These are phyloP conservation scores for Albizia julibrissin DNA, from an alignment of 306 rosid genomes.

Conservation along the genomic window DNA sequence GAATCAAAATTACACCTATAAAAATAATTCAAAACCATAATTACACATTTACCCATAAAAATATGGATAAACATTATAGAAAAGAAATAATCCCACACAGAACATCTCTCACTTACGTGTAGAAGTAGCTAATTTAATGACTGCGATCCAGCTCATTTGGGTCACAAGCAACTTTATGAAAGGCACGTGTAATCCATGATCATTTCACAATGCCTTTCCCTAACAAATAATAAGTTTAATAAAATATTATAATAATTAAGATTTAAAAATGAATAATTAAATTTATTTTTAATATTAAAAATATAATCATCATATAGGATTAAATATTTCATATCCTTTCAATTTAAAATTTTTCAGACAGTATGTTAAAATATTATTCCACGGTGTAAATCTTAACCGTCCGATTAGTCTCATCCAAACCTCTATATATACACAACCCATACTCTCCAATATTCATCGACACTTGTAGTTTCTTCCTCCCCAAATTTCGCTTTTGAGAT, in stretches of 20 bases:
- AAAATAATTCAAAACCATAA: too few species aligned
- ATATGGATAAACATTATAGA: too few species aligned
- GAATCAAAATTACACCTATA: too few species aligned
- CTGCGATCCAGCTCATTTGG: neutral
- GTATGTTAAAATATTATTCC: neutral
- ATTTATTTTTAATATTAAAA: too few species aligned
- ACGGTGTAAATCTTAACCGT: constrained; percentile 36
- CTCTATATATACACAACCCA: constrained; percentile 35
- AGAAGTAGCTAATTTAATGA: neutral
- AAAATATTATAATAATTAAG: neutral
- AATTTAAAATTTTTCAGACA: too few species aligned
- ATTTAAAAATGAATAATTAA: neutral
- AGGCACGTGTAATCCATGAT: neutral
- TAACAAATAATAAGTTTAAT: too few species aligned
- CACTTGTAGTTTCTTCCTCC: neutral
- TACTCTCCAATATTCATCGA: neutral
- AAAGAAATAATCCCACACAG: too few species aligned
- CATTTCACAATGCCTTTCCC: neutral
- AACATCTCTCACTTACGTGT: neutral
- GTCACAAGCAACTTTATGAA: neutral
- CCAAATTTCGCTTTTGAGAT: neutral
- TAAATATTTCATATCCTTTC: neutral
- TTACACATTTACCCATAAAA: too few species aligned
- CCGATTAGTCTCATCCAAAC: constrained; percentile 4
- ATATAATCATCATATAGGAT: too few species aligned